Evolutionary conservation across 352 stramenopile species (phyloP).

Genomic region (Plasmopara halstedii): DNA sequence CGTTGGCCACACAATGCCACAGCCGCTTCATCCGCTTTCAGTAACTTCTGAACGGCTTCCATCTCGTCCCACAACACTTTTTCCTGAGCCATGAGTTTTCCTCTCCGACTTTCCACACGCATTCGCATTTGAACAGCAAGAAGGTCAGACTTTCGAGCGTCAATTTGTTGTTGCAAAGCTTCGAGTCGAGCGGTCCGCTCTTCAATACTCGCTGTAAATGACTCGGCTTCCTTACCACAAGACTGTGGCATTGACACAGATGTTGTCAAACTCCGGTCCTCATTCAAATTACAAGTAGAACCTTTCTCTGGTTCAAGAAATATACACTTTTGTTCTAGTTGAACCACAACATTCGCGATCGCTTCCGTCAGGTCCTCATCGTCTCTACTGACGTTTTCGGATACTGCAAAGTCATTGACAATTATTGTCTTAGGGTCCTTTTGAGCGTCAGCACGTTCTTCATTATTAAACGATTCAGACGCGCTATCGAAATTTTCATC

Average conservation of each 20-base stretch:
- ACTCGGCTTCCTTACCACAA: constrained; percentile 26
- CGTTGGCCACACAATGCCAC: constrained; percentile 35
- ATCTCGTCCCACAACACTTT: constrained; percentile 38
- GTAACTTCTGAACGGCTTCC: constrained; percentile 31
- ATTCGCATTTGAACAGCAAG: constrained; percentile 38
- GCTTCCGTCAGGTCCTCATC: constrained; percentile 11
- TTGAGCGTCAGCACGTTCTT: neutral
- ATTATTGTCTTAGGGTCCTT: neutral
- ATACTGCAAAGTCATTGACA: neutral
- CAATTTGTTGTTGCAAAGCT: constrained; percentile 33
- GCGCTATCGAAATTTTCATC: constrained; percentile 30
- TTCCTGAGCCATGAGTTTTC: constrained; percentile 34
- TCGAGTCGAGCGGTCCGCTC: constrained; percentile 43
- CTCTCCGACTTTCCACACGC: constrained; percentile 41
- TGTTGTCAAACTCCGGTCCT: neutral
- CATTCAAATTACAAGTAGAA: too few species aligned
- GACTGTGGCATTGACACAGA: constrained; percentile 17
- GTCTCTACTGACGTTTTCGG: too few species aligned
- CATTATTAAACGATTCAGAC: constrained; percentile 10
- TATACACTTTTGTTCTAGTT: too few species aligned
- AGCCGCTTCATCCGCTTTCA: constrained; percentile 31
- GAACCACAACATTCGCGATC: constrained; percentile 3
- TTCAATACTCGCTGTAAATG: constrained; percentile 57
- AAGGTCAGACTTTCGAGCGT: constrained; percentile 36
- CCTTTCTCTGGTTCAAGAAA: too few species aligned